Evolutionary conservation across 768 basidiomycete genomes (phyloP).

Genomic region (Cubamyces lactineus): DNA sequence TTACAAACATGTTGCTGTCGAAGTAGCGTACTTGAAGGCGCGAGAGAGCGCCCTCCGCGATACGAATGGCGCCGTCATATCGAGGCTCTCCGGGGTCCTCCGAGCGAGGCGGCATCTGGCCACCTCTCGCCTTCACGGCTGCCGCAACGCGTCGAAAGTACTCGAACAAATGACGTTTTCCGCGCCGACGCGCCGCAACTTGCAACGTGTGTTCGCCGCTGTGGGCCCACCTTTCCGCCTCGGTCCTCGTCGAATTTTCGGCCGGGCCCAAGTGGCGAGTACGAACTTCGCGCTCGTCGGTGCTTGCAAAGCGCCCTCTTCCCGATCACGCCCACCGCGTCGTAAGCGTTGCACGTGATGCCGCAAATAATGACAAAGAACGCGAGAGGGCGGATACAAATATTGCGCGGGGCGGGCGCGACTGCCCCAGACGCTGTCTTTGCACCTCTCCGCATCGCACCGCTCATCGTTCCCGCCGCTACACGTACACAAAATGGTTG

Average conservation of each 20-base stretch:
- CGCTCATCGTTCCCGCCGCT: neutral
- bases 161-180: constrained; percentile 10
- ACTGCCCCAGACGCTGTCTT: constrained; percentile 1
- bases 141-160: constrained; percentile 5
- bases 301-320: constrained; percentile 5
- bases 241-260: neutral
- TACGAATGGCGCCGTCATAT: neutral
- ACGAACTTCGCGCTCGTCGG: neutral
- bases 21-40: too few relatives aligned
- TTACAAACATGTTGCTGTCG: too few relatives aligned
- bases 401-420: constrained; percentile 16
- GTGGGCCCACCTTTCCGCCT: neutral
- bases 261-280: neutral
- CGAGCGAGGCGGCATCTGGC: neutral
- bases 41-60: too few relatives aligned
- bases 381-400: constrained; percentile 28
- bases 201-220: neutral
- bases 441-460: neutral
- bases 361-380: constrained; percentile 32
- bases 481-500: constrained; percentile 28
- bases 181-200: neutral
- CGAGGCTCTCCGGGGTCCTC: constrained; percentile 9
- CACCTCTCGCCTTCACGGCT: constrained; percentile 5
- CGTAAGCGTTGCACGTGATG: constrained; percentile 26
- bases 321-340: constrained; percentile 14